Evolutionary conservation across 306 rosid genomes (phyloP), one percentile per base, ranked within the genome.

Genomic region (Corylus heterophylla): DNA sequence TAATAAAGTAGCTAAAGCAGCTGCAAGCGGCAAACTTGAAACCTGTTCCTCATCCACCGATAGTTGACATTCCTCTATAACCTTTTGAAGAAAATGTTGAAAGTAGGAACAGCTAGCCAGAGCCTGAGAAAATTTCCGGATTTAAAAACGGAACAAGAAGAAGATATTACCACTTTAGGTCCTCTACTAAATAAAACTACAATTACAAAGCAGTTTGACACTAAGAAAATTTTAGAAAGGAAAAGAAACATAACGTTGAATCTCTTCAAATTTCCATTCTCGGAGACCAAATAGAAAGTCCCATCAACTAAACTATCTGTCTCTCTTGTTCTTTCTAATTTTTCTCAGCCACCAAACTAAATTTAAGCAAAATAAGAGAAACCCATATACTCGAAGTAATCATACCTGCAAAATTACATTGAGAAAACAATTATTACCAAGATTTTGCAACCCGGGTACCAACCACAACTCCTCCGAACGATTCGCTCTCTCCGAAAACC

Each of bases 391-490:
- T 56, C 61, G 77, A 37, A 74, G 74, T 18, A 64, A 75, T 9
- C 55, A 70, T 69, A 94, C 97, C 97, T 94, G 97, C 75, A 95
- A 84, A 88, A 95, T 88, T 8, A 92, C 98, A 78, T 95, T 91
- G 48, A 95, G 89, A 64, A 89, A 95, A 39, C 98, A 95, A 86
- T 92, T 95, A 74, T 90, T 95, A 17, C 82, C 89, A 22, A 92
- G 92, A 72, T 95, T 95, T 31, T 88, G 94, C 86, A 95, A 86
- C 2, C 98, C 98, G 3, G 98, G 97, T 17, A 92, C 83, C 54
- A 75, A 75, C 12, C 62, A 49, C 54, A 78, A 62, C 5, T 85
- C 84, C 78, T 85, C 74, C 4, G 64, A 25, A 63, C 55, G 47
- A 80, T 49, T 51, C 37, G 77, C 37, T 29, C 49, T 25, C 25